Base-by-base conservation (phyloP, 2,329 filamentous ascomycete genomes). In the Colletotrichum destructivum region DNA sequence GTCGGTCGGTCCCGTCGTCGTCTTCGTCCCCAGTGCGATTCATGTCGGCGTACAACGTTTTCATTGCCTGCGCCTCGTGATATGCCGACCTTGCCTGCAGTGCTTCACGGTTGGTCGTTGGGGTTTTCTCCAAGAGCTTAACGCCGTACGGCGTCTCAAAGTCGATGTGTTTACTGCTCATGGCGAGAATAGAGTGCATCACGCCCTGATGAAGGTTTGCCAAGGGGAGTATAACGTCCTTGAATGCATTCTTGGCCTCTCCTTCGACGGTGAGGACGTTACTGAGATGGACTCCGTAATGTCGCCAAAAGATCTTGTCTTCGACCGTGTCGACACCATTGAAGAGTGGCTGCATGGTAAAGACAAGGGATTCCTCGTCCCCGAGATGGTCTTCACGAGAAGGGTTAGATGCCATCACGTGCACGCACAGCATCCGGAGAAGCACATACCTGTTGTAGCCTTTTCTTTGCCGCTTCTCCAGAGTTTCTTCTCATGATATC, bases 121-220 rank as follows among this genome's bases (percentile, higher is more conserved):
- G 83, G 73, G 87, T 84, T 26, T 87, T 84, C 44, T 81, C 81
- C 7, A 91, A 80, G 5, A 91, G 77, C 57, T 88, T 88, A 68
- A 79, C 75, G 13, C 88, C 89, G 65, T 90, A 89, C 0, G 88
- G 85, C 0, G 88, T 88, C 5, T 87, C 84, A 72, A 87, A 87
- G 79, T 92, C 88, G 66, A 92, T 88, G 76, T 97, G 94, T 72
- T 91, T 94, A 75, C 93, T 93, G 47, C 94, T 93, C 11, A 98
- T 86, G 55, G 93, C 94, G 64, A 98, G 87, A 61, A 98, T 90
- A 13, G 94, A 96, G 80, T 98, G 95, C 94, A 98, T 97, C 63
- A 98, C 85, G 15, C 94, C 94, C 73, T 91, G 88, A 78, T 97
- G 92, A 72, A 91, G 87, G 52, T 93, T 90, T 3, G 95, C 94